Percentiles rank a stretch among this genome's conserved stretches.
These are phyloP conservation scores for Dactylis glomerata DNA, from an alignment of 176 grass and related monocot species.

Conservation along the genomic window DNA sequence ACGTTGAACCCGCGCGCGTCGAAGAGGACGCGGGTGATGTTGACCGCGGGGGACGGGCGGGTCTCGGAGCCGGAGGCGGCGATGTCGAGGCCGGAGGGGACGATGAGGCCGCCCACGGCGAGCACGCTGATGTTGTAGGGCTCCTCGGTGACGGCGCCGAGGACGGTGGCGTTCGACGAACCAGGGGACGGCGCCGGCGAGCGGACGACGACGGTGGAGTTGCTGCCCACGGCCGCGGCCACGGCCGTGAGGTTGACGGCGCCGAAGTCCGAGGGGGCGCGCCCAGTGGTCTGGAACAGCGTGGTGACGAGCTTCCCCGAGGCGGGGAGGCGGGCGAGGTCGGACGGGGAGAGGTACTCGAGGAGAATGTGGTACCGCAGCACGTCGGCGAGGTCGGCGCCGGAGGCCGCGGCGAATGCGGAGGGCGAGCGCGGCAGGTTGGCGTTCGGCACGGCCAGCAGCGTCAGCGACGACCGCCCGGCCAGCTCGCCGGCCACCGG, in stretches of 20 bases:
- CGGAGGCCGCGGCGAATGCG: constrained; percentile 55
- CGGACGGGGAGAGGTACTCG: constrained; percentile 81
- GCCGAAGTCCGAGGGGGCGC: constrained; percentile 74
- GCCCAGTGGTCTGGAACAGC: constrained; percentile 94
- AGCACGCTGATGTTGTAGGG: constrained; percentile 92
- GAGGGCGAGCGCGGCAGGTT: constrained; percentile 56
- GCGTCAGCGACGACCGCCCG: constrained; percentile 71
- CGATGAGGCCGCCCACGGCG: constrained; percentile 64
- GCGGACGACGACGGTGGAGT: constrained; percentile 55
- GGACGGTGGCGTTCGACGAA: constrained; percentile 75
- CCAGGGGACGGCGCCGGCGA: constrained; percentile 53
- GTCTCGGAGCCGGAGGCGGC: constrained; percentile 74
- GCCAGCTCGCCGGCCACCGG: constrained; percentile 59
- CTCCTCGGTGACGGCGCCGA: constrained; percentile 52
- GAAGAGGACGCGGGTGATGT: constrained; percentile 79
- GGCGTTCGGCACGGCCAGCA: constrained; percentile 75
- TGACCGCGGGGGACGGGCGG: constrained; percentile 48
- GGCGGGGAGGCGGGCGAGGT: constrained; percentile 53
- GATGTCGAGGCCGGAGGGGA: constrained; percentile 75
- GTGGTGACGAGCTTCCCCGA: constrained; percentile 84
- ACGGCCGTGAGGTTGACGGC: constrained; percentile 77
- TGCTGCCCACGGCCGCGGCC: neutral
- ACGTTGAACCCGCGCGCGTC: constrained; percentile 85
- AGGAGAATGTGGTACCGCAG: constrained; percentile 92
- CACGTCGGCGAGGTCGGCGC: constrained; percentile 84